Conservation (phyloP, 129 eudicot species). For the Scalesia atractyloides region DNA sequence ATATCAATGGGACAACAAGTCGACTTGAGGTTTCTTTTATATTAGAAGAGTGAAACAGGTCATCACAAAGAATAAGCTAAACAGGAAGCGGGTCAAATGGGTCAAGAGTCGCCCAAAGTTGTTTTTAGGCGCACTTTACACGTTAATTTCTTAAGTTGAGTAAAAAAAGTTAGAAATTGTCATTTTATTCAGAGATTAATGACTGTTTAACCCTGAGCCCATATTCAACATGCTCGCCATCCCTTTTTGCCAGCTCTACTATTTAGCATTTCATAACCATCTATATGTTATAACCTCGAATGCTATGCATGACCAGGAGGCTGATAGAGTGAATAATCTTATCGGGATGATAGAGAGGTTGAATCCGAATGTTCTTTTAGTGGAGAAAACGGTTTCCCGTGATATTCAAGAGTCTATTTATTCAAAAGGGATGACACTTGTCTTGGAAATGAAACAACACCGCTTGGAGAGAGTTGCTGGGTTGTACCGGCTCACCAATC, state of each 20-base stretch:
- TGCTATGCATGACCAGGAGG: slow-evolving; percentile 45
- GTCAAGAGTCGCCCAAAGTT: background rate
- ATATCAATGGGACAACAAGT: background rate
- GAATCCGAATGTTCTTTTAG: slow-evolving; percentile 72
- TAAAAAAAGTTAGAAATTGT: background rate
- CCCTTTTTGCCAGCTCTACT: background rate
- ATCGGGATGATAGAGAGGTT: slow-evolving; percentile 55
- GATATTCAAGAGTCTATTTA: slow-evolving; percentile 76
- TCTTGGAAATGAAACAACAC: slow-evolving; percentile 82
- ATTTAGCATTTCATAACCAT: slow-evolving; percentile 10
- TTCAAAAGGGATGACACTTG: slow-evolving; percentile 70
- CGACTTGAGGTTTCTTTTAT: background rate
- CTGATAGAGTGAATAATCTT: slow-evolving; percentile 49
- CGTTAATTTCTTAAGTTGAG: background rate
- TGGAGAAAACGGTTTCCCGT: slow-evolving; percentile 89
- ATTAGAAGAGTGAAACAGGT: background rate
- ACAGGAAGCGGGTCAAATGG: background rate
- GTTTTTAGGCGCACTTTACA: background rate
- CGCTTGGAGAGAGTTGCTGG: slow-evolving; percentile 84
- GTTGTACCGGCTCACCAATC: slow-evolving; percentile 78
- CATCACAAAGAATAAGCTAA: background rate
- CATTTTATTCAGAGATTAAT: background rate
- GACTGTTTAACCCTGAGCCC: background rate
- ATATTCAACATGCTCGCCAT: background rate
- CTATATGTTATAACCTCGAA: background rate